These are phyloP conservation scores for Cystobasidium tubakii DNA, from an alignment of 768 basidiomycete genomes.

Conservation along the genomic window DNA sequence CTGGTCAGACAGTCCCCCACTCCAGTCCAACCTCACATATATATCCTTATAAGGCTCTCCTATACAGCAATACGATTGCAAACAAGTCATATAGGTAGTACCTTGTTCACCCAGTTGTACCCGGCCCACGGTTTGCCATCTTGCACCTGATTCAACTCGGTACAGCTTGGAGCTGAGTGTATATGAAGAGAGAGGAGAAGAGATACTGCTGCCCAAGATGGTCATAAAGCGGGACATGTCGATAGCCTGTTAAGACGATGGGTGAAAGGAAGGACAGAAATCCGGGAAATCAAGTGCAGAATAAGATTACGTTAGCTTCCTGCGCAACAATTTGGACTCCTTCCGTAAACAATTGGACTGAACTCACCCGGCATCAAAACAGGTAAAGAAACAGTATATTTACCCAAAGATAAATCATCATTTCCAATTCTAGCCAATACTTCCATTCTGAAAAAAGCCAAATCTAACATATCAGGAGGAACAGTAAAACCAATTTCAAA, in stretches of 20 bases:
- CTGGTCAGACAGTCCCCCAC: too few relatives aligned
- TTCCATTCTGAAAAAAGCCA: slow-evolving; percentile 75
- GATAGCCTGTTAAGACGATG: slow-evolving; percentile 59
- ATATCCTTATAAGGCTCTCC: too few relatives aligned
- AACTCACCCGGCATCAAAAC: slow-evolving; percentile 65
- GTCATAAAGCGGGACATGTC: slow-evolving; percentile 85
- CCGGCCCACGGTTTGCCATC: too few relatives aligned
- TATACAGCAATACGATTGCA: too few relatives aligned
- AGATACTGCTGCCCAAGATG: slow-evolving; percentile 76
- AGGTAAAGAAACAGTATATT: slow-evolving; percentile 67
- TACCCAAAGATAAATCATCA: slow-evolving; percentile 62
- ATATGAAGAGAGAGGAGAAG: slow-evolving; percentile 86
- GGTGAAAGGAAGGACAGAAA: slow-evolving; percentile 38
- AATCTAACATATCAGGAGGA: slow-evolving; percentile 65
- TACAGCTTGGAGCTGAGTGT: slow-evolving; percentile 9
- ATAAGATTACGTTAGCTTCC: too few relatives aligned
- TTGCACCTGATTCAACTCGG: too few relatives aligned
- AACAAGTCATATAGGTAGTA: too few relatives aligned
- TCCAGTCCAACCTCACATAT: too few relatives aligned
- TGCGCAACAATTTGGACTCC: too few relatives aligned
- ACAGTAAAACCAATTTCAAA: slow-evolving; percentile 69
- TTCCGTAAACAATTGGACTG: too few relatives aligned
- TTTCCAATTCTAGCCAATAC: slow-evolving; percentile 61
- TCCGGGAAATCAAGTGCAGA: too few relatives aligned
- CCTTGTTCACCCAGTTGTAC: too few relatives aligned